Percentiles rank a stretch among this genome's conserved stretches.
Evolutionary conservation across 208 protist genomes (phyloP).

Genomic region (Trypanosoma avium): DNA sequence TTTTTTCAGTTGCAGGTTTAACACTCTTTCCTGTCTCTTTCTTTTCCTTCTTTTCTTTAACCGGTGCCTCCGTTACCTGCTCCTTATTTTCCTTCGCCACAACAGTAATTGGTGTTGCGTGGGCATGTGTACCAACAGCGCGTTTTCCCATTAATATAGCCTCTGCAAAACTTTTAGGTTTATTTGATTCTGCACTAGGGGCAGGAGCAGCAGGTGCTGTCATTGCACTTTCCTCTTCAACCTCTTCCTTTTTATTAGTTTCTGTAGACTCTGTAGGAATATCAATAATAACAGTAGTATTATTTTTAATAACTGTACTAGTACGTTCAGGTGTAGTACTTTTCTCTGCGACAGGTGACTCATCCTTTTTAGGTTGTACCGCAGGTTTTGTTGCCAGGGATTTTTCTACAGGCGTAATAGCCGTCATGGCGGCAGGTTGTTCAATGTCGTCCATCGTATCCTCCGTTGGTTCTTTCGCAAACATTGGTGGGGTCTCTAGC

Average conservation of each 20-base stretch:
- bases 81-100: conserved; percentile 22
- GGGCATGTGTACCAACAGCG: neutral
- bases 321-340: neutral
- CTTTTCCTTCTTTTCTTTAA: conserved; percentile 10
- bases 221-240: too few species aligned
- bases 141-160: conserved; percentile 36
- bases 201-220: too few species aligned
- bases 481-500: conserved; percentile 58
- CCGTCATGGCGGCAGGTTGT: conserved; percentile 27
- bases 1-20: conserved; percentile 13
- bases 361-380: neutral
- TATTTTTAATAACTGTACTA: neutral
- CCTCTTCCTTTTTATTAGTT: too few species aligned
- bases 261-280: too few species aligned
- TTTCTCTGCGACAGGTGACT: conserved; percentile 14
- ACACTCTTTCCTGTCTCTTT: too few species aligned
- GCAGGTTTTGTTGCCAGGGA: neutral
- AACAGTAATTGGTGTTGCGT: conserved; percentile 4
- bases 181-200: conserved; percentile 21
- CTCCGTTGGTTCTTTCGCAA: conserved; percentile 26
- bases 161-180: conserved; percentile 51
- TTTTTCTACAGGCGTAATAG: neutral
- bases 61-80: neutral
- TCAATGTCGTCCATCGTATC: conserved; percentile 27
- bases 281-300: too few species aligned